Conservation (phyloP, 768 basidiomycete species). For the Coprinopsis cinerea region DNA sequence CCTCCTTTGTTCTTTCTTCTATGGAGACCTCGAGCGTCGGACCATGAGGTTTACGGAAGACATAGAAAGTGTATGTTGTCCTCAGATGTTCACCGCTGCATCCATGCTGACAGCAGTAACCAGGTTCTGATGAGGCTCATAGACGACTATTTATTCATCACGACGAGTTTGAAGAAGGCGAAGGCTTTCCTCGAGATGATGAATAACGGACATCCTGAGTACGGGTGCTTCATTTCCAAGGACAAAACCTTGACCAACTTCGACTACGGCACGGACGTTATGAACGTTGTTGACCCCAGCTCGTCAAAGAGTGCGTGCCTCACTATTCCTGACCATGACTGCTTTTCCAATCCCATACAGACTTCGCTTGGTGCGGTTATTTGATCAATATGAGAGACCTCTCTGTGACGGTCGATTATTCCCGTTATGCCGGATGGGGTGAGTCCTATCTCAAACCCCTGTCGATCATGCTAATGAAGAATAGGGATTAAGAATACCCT, state of each 20-base stretch:
- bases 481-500: conserved; percentile 60
- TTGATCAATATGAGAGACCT: conserved; percentile 71
- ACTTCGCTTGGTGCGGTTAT: conserved; percentile 93
- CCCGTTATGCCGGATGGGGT: conserved; percentile 43
- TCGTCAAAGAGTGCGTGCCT: conserved; percentile 25
- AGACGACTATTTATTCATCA: conserved; percentile 94
- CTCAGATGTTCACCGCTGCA: not conserved
- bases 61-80: conserved; percentile 47
- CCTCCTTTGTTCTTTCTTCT: conserved; percentile 91
- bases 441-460: not conserved
- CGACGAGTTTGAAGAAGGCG: conserved; percentile 58
- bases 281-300: conserved; percentile 48
- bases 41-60: conserved; percentile 45
- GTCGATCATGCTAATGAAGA: not conserved
- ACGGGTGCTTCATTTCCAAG: conserved; percentile 84
- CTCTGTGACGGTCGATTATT: conserved; percentile 75
- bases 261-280: conserved; percentile 48
- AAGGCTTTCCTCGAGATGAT: conserved; percentile 67
- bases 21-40: conserved; percentile 77
- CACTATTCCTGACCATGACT: not conserved
- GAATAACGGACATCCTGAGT: conserved; percentile 84
- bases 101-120: not conserved
- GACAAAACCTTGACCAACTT: conserved; percentile 93
- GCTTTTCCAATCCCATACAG: conserved; percentile 29
- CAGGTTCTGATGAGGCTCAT: conserved; percentile 79